These are phyloP conservation scores for Fusarium beomiforme DNA, from an alignment of 2,329 filamentous ascomycete genomes.

Conservation along the genomic window DNA sequence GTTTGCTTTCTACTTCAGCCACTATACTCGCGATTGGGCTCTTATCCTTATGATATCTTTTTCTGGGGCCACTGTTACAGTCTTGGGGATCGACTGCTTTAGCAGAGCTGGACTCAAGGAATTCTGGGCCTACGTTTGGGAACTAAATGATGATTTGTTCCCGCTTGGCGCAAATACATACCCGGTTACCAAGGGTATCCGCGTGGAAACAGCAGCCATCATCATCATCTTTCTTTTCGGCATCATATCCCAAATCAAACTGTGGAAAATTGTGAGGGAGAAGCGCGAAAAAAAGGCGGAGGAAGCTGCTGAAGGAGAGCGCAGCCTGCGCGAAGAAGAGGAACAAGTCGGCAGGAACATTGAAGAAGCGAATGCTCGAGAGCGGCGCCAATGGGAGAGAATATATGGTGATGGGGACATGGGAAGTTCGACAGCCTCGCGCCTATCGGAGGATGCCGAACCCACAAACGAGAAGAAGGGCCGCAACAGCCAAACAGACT, in stretches of 20 bases:
- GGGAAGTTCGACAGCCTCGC: slow-evolving; percentile 49
- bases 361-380: slow-evolving; percentile 68
- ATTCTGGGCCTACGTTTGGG: slow-evolving; percentile 95
- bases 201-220: slow-evolving; percentile 82
- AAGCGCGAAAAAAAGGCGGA: slow-evolving; percentile 64
- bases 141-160: slow-evolving; percentile 81
- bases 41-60: slow-evolving; percentile 83
- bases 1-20: slow-evolving; percentile 82
- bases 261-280: slow-evolving; percentile 84
- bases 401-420: slow-evolving; percentile 72
- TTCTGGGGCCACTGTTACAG: slow-evolving; percentile 78
- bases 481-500: slow-evolving; percentile 48
- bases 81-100: slow-evolving; percentile 91
- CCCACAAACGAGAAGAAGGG: slow-evolving; percentile 58
- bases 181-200: slow-evolving; percentile 85
- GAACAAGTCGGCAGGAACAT: slow-evolving; percentile 74
- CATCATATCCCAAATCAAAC: slow-evolving; percentile 82
- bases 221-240: slow-evolving; percentile 80
- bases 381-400: slow-evolving; percentile 79
- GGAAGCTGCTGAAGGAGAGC: slow-evolving; percentile 60
- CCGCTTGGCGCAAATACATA: slow-evolving; percentile 81
- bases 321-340: slow-evolving; percentile 71
- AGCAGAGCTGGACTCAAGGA: slow-evolving; percentile 91
- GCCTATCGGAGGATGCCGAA: slow-evolving; percentile 63
- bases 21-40: slow-evolving; percentile 79